Percentiles rank a stretch among this genome's conserved stretches.
Evolutionary conservation across 768 basidiomycete genomes (phyloP).

Genomic region (Pilatotrama ljubarskyi): DNA sequence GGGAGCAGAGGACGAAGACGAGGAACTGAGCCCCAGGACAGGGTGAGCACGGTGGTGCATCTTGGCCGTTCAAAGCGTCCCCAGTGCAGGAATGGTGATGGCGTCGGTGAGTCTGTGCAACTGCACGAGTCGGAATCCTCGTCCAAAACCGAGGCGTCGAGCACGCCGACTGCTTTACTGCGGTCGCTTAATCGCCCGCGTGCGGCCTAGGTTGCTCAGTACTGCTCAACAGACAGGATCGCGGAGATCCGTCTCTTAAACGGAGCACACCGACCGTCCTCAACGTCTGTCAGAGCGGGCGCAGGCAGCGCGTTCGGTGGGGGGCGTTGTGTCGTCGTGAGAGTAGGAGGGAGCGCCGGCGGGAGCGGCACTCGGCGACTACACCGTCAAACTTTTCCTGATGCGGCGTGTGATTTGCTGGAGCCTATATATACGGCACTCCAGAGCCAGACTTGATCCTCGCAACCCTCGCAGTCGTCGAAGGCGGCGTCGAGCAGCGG

Average conservation of each 20-base stretch:
- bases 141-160: background rate
- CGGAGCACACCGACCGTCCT: background rate
- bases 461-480: too few relatives aligned
- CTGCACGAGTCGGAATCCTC: background rate
- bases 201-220: slow-evolving; percentile 8
- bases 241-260: background rate
- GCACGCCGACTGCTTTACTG: slow-evolving; percentile 5
- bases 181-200: slow-evolving; percentile 11
- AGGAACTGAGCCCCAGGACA: slow-evolving; percentile 12
- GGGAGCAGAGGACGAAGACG: slow-evolving; percentile 4
- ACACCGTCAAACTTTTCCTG: slow-evolving; percentile 18
- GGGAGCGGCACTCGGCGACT: slow-evolving; percentile 6
- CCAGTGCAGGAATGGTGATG: background rate
- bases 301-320: background rate
- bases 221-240: slow-evolving; percentile 1
- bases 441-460: background rate
- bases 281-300: background rate
- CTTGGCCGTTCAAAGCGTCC: slow-evolving; percentile 5
- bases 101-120: slow-evolving; percentile 3
- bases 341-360: slow-evolving; percentile 15
- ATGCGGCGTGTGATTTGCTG: slow-evolving; percentile 18
- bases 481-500: too few relatives aligned
- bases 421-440: background rate
- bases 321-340: slow-evolving; percentile 18
- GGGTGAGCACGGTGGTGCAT: slow-evolving; percentile 21